Base-by-base conservation (phyloP, 2,329 filamentous ascomycete species). In the Penicillium concentricum region DNA sequence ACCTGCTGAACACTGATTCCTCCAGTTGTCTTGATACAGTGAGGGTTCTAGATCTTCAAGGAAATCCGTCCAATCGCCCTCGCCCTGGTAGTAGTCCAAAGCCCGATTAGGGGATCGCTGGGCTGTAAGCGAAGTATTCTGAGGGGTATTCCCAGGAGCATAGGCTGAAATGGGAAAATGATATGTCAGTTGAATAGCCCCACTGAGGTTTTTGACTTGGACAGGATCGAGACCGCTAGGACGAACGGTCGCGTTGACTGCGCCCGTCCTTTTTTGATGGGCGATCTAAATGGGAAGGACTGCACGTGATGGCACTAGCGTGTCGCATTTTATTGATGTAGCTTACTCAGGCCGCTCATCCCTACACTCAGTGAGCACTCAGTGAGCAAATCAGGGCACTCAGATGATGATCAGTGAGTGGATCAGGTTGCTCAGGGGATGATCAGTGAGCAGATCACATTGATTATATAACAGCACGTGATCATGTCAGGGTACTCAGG, bases 251-350 rank as follows among this genome's bases (percentile, higher is more conserved):
- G 20, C 9, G 30, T 46, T 35, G 44, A 35, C 10, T 4, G 7
- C 28, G 44, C 30, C 44, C 22, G 32, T 47, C 32, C 32, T 47
- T 47, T 47, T 47, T 34, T 41, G 38, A 51, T 41, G n/a, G 38
- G 37, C 13, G 24, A 44, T 28, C 24, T 28, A n/a, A 18, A 41
- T 48, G 9, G 16, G 12, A 49, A 39, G 7, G 47, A 35, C 39
- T 39, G 35, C 47, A 49, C 35, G 35, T 49, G 47, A 49, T 22
- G 30, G 8, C 12, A 22, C 16, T 49, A 49, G 35, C 35, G 35
- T 49, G 35, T 28, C 35, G 47, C 47, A 49, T 30, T 49, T 49
- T 49, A 50, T 39, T 50, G 35, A 50, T 50, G 26, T 50, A 41
- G 47, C 35, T 50, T 50, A 22, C 47, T 39, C 26, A 49, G 12